Conservation (phyloP, 208 protist species). For the Trypanosoma boissoni region DNA sequence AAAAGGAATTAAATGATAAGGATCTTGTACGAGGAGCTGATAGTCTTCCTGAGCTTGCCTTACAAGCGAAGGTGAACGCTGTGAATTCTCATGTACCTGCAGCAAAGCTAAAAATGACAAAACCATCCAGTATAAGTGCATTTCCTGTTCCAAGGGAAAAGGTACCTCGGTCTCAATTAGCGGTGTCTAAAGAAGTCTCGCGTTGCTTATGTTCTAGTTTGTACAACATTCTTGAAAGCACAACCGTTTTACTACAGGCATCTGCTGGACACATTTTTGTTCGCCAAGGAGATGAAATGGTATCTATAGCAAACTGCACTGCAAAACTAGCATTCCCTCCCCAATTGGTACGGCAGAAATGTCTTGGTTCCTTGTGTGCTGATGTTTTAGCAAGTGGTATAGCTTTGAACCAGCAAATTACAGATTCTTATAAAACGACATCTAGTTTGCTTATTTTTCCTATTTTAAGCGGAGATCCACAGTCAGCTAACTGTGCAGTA, state of each 20-base stretch:
- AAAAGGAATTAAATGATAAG: constrained; percentile 19
- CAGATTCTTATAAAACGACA: constrained; percentile 31
- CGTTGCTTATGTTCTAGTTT: constrained; percentile 50
- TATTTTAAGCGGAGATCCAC: constrained; percentile 33
- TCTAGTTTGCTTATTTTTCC: constrained; percentile 74
- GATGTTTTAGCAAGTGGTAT: constrained; percentile 85
- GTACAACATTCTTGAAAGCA: constrained; percentile 80
- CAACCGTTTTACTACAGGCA: constrained; percentile 44
- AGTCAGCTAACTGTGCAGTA: constrained; percentile 27
- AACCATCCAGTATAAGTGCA: constrained; percentile 43
- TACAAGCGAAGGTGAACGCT: constrained; percentile 1
- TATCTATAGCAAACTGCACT: constrained; percentile 79
- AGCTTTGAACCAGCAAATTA: constrained; percentile 64
- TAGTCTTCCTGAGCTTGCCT: constrained; percentile 20
- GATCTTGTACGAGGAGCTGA: constrained; percentile 17
- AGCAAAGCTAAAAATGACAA: constrained; percentile 26
- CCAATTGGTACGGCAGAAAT: constrained; percentile 61
- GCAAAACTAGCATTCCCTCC: constrained; percentile 72
- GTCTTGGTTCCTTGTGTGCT: constrained; percentile 62
- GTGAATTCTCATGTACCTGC: not conserved
- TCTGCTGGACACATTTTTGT: constrained; percentile 74
- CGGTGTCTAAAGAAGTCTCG: constrained; percentile 71
- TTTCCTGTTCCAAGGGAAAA: constrained; percentile 38
- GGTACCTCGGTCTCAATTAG: constrained; percentile 23
- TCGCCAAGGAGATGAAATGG: constrained; percentile 68